Evolutionary conservation across 208 protist species (phyloP).

Genomic region (Crithidia sp.): DNA sequence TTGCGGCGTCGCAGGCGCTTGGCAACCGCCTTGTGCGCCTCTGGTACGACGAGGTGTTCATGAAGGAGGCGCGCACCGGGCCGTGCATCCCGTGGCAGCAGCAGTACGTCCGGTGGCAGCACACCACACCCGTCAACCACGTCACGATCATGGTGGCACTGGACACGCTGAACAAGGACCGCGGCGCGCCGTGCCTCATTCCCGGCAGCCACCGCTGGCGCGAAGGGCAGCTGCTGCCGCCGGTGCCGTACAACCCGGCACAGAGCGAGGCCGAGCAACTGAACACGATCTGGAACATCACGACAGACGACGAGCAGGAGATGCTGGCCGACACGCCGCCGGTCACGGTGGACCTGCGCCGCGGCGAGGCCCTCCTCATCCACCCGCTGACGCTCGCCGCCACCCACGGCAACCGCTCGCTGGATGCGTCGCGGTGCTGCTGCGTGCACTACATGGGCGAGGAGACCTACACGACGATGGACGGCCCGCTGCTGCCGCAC

Average conservation of each 20-base stretch:
- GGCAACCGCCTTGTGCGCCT: slow-evolving; percentile 80
- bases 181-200: slow-evolving; percentile 81
- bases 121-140: slow-evolving; percentile 75
- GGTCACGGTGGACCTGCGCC: slow-evolving; percentile 70
- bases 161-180: slow-evolving; percentile 83
- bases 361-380: slow-evolving; percentile 81
- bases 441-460: slow-evolving; percentile 84
- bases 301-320: slow-evolving; percentile 77
- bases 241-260: slow-evolving; percentile 69
- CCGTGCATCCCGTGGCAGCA: slow-evolving; percentile 87
- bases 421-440: slow-evolving; percentile 57
- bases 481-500: slow-evolving; percentile 77
- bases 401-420: slow-evolving; percentile 79
- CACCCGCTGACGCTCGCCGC: slow-evolving; percentile 82
- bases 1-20: slow-evolving; percentile 80
- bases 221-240: slow-evolving; percentile 68
- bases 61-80: slow-evolving; percentile 71
- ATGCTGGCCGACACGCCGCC: slow-evolving; percentile 86
- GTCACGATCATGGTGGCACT: slow-evolving; percentile 80
- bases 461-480: slow-evolving; percentile 48
- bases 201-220: slow-evolving; percentile 86
- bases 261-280: slow-evolving; percentile 77
- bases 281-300: slow-evolving; percentile 86
- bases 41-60: slow-evolving; percentile 89
- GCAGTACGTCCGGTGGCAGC: slow-evolving; percentile 83